Base-by-base conservation (phyloP, 164 flowering plant genomes). In the Santalum album region DNA sequence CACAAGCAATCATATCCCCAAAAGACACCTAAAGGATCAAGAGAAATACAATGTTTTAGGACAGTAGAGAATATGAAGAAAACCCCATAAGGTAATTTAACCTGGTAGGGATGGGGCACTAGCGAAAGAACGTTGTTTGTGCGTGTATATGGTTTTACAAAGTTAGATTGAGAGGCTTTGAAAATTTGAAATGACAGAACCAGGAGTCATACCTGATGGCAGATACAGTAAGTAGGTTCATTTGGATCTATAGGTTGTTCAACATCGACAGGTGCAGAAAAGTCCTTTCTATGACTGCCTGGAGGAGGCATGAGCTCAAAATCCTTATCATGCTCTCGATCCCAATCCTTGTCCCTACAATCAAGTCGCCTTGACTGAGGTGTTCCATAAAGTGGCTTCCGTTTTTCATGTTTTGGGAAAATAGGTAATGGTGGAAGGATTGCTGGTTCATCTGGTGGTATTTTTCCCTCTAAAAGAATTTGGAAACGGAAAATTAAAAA, bases 1-100 rank as follows among this genome's bases (percentile, higher is more conserved):
- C 99, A 65, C 99, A 94, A 20, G 99, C 99, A 72, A 94, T 94
- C 99, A 94, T 94, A 72, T 94, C 99, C 45, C 99, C 99, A 62
- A 83, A 94, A 7, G 97, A 90, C 22, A 90, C 99, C 99, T 94
- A 70, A 25, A 66, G 50, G 23, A 49, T 34, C 26, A 53, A 38
- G 24, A 58, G 1, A 51, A 57, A 25, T 34, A 6, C 47, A 59
- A 29, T 6, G 45, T 22, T 25, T 56, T 21, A 70, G 42, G 9
- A 29, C 34, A 29, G 6, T 3, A 3, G 9, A 3, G 9, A 3
- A 29, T 29, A 36, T 38, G 1, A n/a, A 42, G 22, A 22, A 16
- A 17, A n/a, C n/a, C n/a, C n/a, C 20, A 50, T 24, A n/a, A 11
- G 18, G 47, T 15, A 39, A 51, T 7, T 35, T 21, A 19, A 43